Evolutionary conservation across 495 filamentous ascomycete species (phyloP), one percentile per base, ranked within the genome.

Genomic region (Thermochaetoides thermophila): DNA sequence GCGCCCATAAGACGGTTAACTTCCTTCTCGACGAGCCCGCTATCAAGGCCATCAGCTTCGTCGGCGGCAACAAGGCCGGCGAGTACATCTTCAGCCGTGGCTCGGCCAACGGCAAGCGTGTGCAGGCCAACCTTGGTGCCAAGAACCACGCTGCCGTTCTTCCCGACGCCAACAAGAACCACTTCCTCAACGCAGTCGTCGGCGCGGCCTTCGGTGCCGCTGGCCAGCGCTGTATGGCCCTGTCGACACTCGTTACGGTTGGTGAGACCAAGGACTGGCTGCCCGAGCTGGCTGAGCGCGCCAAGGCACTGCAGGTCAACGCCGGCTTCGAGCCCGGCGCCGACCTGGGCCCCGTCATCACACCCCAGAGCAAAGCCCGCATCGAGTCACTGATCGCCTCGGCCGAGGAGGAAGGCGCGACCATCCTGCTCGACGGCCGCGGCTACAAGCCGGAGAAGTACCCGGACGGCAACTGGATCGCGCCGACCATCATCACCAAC

Each of bases 31-130:
- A 99, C 52, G 86, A 84, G 45, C 89, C 89, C 20, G 73, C 73
- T 31, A 93, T 99, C 65, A 96, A 96, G 69, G 89, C 89, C n/a
- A 77, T 99, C 46, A 82, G 75, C 62, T 99, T 99, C 42, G 89
- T 99, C 27, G 89, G 89, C 26, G 78, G 84, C 60, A 96, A 96
- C 69, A 79, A 81, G 56, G 89, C 89, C 11, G 89, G 89, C 43
- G 84, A 96, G 58, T 99, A 99, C 60, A 99, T 99, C 56, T 96
- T 79, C 57, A 57, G 71, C 29, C 79, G 86, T 30, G 91, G 91
- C 13, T 91, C 85, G 6, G 86, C 86, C 42, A 86, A 95, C 49
- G 89, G 89, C 31, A 77, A 77, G 56, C 68, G 73, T 45, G 86
- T 95, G n/a, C 89, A 99, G 60, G 89, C 89, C 48, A 99, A 99